Evolutionary conservation across 2,329 filamentous ascomycete genomes (phyloP), one percentile per base, ranked within the genome.

Genomic region (Phoma herbarum): DNA sequence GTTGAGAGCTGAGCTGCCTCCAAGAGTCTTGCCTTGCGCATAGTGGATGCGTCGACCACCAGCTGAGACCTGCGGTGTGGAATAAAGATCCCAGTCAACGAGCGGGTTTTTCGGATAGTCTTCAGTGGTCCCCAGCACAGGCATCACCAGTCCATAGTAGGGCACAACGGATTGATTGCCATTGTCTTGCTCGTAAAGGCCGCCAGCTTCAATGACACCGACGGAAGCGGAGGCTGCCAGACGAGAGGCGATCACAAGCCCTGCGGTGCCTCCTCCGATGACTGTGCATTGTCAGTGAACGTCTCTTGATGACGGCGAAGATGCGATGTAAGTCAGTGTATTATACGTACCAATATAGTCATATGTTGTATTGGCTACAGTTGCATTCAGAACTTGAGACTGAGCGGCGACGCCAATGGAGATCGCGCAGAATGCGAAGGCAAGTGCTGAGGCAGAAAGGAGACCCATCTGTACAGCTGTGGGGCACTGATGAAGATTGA

Each of bases 21-120:
- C 73, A 3, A 76, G 56, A 2, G 68, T 70, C 44, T 76, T 73
- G 14, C 73, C 74, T 42, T 69, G 67, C 9, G 71, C 71, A 57
- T 75, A 76, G 48, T 73, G 72, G 10, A 75, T 66, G n/a, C 58
- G 60, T 9, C 70, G 63, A 18, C 65, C 63, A 9, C 60, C 59
- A 11, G 63, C 60, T 3, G 58, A 60, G 1, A 49, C 28, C 42
- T 71, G 69, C 1, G 68, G 62, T 10, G 60, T 58, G 2, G 71
- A 69, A 0, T 68, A n/a, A 11, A 73, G 61, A 23, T 65, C 66
- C 71, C 72, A 76, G 44, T 75, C 74, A 12, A 74, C 60, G 1
- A 68, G 50, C 1, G 72, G 60, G 14, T 72, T 55, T 3, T 23
- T 57, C 10, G 63, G 59, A n/a, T 69, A 68, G 25, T 65, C 50